A percentile compares a stretch with the other conserved stretches of the same genome.
These are phyloP conservation scores for Rubia tinctorum DNA, from an alignment of 305 asterid species.

Conservation along the genomic window DNA sequence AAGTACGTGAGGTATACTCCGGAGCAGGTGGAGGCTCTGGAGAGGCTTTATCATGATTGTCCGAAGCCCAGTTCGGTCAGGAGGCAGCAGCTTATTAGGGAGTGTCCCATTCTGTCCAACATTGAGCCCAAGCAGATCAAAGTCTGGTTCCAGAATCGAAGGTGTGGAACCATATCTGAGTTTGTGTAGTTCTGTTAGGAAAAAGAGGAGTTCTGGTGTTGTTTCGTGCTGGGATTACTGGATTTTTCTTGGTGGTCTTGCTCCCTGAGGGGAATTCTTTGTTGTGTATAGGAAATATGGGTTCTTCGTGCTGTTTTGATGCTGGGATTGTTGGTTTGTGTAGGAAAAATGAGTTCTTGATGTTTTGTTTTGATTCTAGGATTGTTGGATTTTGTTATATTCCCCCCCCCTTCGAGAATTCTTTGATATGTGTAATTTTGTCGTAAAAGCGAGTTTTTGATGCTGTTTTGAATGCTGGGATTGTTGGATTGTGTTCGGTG, in stretches of 20 bases:
- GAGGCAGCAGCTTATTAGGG: conserved; percentile 53
- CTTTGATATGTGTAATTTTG: neutral
- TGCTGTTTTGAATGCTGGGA: no score
- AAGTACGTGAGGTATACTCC: conserved; percentile 55
- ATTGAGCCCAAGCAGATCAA: conserved; percentile 54
- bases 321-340: neutral
- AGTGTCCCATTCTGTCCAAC: conserved; percentile 46
- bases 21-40: conserved; percentile 59
- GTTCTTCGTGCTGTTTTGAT: neutral
- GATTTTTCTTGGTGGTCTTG: neutral
- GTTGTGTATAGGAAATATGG: neutral
- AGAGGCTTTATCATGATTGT: conserved; percentile 52
- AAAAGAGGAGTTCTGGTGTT: neutral
- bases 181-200: neutral
- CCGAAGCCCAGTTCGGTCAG: conserved; percentile 54
- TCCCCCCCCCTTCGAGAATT: no score
- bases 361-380: neutral
- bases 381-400: neutral
- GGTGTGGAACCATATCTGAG: conserved; percentile 21
- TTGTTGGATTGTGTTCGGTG: no score
- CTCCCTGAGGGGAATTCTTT: no score
- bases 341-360: neutral
- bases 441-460: no score
- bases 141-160: conserved; percentile 57
- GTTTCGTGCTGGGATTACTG: neutral